Evolutionary conservation across 2,329 filamentous ascomycete species (phyloP).

Genomic region (Helminthosporium solani): DNA sequence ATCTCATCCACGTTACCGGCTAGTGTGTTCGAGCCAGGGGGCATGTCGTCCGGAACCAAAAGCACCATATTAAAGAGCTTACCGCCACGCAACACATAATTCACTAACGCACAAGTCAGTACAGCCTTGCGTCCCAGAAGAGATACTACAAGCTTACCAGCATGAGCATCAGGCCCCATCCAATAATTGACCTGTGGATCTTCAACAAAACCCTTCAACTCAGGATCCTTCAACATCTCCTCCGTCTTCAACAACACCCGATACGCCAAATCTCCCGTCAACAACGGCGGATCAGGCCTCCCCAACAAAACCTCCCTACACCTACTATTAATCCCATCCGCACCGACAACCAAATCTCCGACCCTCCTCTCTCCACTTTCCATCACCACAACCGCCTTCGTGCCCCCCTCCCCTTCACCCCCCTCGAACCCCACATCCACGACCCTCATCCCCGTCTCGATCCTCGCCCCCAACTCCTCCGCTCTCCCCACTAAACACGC

Average conservation of each 20-base stretch:
- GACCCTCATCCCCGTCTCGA: constrained; percentile 50
- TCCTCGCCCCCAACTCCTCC: constrained; percentile 49
- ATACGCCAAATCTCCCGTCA: constrained; percentile 55
- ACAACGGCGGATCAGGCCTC: constrained; percentile 47
- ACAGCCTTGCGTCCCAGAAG: no score
- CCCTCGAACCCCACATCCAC: constrained; percentile 42
- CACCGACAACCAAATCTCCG: constrained; percentile 52
- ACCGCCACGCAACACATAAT: constrained; percentile 52
- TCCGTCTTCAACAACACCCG: constrained; percentile 50
- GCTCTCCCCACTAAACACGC: constrained; percentile 50
- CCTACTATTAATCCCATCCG: constrained; percentile 52
- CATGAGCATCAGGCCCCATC: constrained; percentile 55
- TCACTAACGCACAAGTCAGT: constrained; percentile 39
- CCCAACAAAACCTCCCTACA: constrained; percentile 50
- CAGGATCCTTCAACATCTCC: constrained; percentile 50
- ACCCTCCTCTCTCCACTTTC: constrained; percentile 38
- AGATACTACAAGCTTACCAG: constrained; percentile 40
- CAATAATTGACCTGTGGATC: constrained; percentile 55
- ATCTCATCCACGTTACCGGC: constrained; percentile 56
- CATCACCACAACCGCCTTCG: constrained; percentile 45
- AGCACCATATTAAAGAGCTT: constrained; percentile 55
- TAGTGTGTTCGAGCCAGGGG: constrained; percentile 46
- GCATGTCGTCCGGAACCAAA: constrained; percentile 54
- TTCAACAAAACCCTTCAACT: constrained; percentile 48
- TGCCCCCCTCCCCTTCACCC: constrained; percentile 18